phyloP scores from a whole-genome alignment of 371 early-diverging fungal species.

The Amoeboradix gromovi region DNA sequence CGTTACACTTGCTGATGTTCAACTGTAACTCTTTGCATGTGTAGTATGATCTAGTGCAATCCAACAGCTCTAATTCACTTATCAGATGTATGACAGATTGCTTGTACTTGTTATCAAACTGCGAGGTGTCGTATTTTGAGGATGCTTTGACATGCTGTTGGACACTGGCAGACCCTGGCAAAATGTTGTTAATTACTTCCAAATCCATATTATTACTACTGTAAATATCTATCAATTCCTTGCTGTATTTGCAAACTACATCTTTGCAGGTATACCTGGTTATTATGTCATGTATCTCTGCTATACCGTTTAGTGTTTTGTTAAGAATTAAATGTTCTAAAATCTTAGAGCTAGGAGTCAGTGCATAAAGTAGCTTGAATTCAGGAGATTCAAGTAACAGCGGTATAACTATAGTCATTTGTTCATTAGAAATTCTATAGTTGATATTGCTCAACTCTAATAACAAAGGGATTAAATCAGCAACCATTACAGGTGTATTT shows the following conservation, averaged over 20 bases:
- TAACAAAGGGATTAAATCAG: no score
- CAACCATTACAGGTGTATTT: no score
- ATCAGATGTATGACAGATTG: no score
- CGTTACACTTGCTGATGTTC: neutral
- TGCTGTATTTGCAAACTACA: no score
- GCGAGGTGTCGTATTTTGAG: no score
- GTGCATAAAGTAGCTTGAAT: neutral
- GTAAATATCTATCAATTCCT: no score
- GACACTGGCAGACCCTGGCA: no score
- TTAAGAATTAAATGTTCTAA: neutral
- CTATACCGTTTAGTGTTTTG: neutral
- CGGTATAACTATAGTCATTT: neutral
- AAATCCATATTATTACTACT: no score
- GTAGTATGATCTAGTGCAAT: neutral
- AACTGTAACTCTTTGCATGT: neutral
- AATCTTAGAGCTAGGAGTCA: neutral
- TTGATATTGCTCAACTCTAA: neutral
- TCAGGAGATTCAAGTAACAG: neutral
- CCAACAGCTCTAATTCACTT: neutral
- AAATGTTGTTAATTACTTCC: no score
- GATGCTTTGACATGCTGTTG: no score
- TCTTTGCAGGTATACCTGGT: neutral
- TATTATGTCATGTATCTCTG: neutral
- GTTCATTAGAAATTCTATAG: neutral
- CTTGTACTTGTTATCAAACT: no score